Evolutionary conservation across 305 asterid genomes (phyloP).

Genomic region (Solanum aculeatissimum): DNA sequence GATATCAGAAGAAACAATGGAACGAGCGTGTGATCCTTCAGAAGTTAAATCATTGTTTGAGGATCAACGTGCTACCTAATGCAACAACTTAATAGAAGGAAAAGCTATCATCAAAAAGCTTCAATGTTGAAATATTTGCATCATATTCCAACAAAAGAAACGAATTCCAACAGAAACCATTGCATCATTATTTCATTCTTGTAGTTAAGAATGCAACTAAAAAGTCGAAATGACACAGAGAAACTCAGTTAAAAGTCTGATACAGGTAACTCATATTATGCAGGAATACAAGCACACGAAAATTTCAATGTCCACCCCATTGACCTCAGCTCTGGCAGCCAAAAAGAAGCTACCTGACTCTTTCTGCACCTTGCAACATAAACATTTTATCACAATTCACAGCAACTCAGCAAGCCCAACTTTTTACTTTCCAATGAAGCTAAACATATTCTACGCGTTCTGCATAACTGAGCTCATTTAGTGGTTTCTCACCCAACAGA

Average conservation of each 20-base stretch:
- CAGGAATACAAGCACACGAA: background rate
- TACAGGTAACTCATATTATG: background rate
- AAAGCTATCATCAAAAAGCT: background rate
- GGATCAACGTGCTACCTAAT: too few species aligned
- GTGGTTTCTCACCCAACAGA: background rate
- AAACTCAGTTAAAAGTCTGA: background rate
- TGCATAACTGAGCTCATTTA: background rate
- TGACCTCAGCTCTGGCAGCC: background rate
- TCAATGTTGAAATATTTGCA: background rate
- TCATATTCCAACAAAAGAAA: background rate
- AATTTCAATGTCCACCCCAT: background rate
- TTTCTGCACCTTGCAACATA: background rate
- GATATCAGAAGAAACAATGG: background rate
- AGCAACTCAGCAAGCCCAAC: background rate
- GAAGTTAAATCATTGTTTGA: too few species aligned
- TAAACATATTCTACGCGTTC: background rate
- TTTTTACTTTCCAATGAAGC: background rate
- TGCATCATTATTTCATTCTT: background rate
- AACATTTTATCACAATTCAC: background rate
- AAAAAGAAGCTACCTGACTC: background rate
- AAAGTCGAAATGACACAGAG: background rate
- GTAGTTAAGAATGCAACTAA: background rate
- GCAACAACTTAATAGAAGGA: too few species aligned
- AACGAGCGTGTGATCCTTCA: background rate
- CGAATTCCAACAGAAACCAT: background rate